These are phyloP conservation scores for Brassica cretica DNA, from an alignment of 345 rosid species.

Conservation along the genomic window DNA sequence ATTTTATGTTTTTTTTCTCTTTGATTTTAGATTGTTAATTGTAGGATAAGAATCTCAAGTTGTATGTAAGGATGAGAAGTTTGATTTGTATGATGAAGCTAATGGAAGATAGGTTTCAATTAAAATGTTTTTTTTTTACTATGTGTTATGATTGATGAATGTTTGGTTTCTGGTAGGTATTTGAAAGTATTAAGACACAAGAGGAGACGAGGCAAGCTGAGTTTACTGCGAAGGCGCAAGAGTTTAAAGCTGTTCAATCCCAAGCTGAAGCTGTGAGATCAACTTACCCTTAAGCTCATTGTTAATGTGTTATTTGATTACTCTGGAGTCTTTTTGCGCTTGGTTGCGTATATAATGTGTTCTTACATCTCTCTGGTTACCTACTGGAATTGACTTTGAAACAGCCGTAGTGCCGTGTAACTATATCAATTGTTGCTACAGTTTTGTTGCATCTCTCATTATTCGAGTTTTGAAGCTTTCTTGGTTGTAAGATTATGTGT, in stretches of 20 bases:
- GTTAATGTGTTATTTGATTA: background rate
- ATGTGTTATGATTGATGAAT: conserved; percentile 10
- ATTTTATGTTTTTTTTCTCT: background rate
- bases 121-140: background rate
- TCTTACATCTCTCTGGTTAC: background rate
- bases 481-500: conserved; percentile 17
- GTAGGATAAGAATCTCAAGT: background rate
- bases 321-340: background rate
- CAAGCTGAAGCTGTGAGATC: conserved; percentile 84
- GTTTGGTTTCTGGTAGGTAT: conserved; percentile 49
- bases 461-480: background rate
- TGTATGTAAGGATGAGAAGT: too few species aligned
- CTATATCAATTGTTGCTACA: background rate
- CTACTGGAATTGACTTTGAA: background rate
- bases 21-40: background rate
- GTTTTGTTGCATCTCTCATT: conserved; percentile 10
- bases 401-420: background rate
- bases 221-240: conserved; percentile 61
- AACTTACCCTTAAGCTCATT: conserved; percentile 5
- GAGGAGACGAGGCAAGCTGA: conserved; percentile 85
- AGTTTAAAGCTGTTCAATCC: conserved; percentile 82
- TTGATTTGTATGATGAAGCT: background rate
- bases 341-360: background rate
- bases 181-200: conserved; percentile 71
- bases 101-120: conserved; percentile 5